phyloP scores from a whole-genome alignment of 2,329 filamentous ascomycete genomes.

The Tolypocladium pustulatum region DNA sequence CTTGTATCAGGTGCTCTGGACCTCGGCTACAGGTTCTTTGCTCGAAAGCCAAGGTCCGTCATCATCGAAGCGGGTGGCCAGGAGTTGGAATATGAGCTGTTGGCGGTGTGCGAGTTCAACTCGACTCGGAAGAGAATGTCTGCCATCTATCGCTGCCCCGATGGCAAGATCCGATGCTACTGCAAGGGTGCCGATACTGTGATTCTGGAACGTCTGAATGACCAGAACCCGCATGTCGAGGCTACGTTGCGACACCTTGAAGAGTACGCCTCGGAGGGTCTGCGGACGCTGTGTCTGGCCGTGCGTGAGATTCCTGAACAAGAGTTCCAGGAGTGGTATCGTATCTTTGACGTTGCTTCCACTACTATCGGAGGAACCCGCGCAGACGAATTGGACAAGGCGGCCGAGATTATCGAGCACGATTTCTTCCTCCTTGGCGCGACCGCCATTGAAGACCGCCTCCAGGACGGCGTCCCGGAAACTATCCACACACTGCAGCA shows the following conservation, averaged over 20 bases:
- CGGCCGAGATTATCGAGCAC: slow-evolving; percentile 87
- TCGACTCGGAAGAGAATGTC: slow-evolving; percentile 93
- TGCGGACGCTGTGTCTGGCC: slow-evolving; percentile 87
- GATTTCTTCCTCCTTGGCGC: slow-evolving; percentile 87
- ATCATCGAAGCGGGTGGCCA: slow-evolving; percentile 67
- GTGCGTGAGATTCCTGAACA: slow-evolving; percentile 87
- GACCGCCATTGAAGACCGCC: slow-evolving; percentile 91
- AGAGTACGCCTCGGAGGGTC: slow-evolving; percentile 92
- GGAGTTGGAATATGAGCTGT: slow-evolving; percentile 73
- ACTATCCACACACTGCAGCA: slow-evolving; percentile 96
- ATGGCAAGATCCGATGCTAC: slow-evolving; percentile 89
- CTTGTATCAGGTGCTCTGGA: slow-evolving; percentile 80
- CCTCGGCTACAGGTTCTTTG: slow-evolving; percentile 82
- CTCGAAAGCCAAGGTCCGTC: slow-evolving; percentile 80
- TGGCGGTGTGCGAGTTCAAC: slow-evolving; percentile 99
- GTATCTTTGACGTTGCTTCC: slow-evolving; percentile 75
- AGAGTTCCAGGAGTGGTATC: slow-evolving; percentile 80
- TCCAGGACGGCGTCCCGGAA: slow-evolving; percentile 95
- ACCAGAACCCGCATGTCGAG: slow-evolving; percentile 79
- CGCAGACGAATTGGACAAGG: slow-evolving; percentile 92
- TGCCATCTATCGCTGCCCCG: slow-evolving; percentile 89
- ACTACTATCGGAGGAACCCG: slow-evolving; percentile 89
- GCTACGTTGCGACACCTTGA: slow-evolving; percentile 90
- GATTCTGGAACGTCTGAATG: slow-evolving; percentile 79
- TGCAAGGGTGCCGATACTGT: slow-evolving; percentile 97